Evolutionary conservation across 345 rosid species (phyloP).

Genomic region (Adansonia digitata): DNA sequence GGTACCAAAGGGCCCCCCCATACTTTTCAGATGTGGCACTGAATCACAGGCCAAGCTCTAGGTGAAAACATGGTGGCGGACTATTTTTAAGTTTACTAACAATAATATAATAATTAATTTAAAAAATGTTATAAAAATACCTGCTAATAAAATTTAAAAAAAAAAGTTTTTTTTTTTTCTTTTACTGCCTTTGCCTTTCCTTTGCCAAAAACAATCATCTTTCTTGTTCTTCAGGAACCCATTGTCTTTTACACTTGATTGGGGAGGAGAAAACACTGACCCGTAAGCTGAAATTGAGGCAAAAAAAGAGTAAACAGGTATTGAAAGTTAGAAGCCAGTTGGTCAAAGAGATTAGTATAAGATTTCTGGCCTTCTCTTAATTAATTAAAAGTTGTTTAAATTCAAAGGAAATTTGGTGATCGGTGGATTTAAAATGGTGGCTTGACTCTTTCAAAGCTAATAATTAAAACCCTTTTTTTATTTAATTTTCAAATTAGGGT

Average conservation of each 20-base stretch:
- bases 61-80: background rate
- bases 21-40: background rate
- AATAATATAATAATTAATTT: no score
- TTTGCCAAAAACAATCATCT: background rate
- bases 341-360: background rate
- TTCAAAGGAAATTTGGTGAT: background rate
- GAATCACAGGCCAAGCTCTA: background rate
- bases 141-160: no score
- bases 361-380: no score
- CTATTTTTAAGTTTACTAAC: no score
- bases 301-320: background rate
- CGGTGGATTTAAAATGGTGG: background rate
- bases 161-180: background rate
- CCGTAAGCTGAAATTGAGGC: conserved; percentile 12
- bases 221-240: background rate
- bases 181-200: background rate
- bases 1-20: background rate
- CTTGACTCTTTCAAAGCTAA: conserved; percentile 9
- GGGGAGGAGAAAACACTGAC: conserved; percentile 12
- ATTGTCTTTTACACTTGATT: background rate
- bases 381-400: background rate
- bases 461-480: background rate
- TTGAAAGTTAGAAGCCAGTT: background rate
- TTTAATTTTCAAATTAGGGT: background rate
- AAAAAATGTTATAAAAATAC: no score